These are phyloP conservation scores for Hyaloperonospora brassicae DNA, from an alignment of 352 stramenopile genomes.

Conservation along the genomic window DNA sequence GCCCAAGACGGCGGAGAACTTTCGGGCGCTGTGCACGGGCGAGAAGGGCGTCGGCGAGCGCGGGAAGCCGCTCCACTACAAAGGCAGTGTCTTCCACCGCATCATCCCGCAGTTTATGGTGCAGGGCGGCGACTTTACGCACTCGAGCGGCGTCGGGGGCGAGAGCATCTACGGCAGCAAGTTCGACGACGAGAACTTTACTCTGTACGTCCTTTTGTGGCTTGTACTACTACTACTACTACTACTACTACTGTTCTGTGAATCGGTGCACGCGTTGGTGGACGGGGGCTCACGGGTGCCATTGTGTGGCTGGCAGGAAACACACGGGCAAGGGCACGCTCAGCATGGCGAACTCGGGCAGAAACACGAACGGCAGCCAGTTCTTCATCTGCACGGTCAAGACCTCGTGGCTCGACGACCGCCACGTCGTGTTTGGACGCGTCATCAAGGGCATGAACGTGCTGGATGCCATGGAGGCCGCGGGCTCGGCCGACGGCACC, in stretches of 20 bases:
- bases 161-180: constrained; percentile 76
- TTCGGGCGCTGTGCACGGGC: constrained; percentile 95
- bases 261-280: too few species aligned
- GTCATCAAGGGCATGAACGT: constrained; percentile 94
- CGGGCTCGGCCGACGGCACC: constrained; percentile 88
- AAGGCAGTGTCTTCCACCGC: constrained; percentile 93
- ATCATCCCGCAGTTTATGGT: constrained; percentile 94
- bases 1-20: constrained; percentile 91
- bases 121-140: constrained; percentile 82
- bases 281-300: too few species aligned
- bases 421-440: constrained; percentile 89
- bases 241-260: neutral
- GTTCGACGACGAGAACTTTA: constrained; percentile 85
- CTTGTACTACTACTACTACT: neutral
- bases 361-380: constrained; percentile 93
- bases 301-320: constrained; percentile 26
- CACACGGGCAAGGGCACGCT: constrained; percentile 60
- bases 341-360: constrained; percentile 80
- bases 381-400: constrained; percentile 96
- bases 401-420: constrained; percentile 86
- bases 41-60: constrained; percentile 91
- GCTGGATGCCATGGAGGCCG: constrained; percentile 91
- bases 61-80: constrained; percentile 96
- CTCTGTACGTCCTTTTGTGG: constrained; percentile 33
- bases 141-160: constrained; percentile 67